Evolutionary conservation across 805 yeast species (phyloP).

Genomic region (Saitoella complicata): DNA sequence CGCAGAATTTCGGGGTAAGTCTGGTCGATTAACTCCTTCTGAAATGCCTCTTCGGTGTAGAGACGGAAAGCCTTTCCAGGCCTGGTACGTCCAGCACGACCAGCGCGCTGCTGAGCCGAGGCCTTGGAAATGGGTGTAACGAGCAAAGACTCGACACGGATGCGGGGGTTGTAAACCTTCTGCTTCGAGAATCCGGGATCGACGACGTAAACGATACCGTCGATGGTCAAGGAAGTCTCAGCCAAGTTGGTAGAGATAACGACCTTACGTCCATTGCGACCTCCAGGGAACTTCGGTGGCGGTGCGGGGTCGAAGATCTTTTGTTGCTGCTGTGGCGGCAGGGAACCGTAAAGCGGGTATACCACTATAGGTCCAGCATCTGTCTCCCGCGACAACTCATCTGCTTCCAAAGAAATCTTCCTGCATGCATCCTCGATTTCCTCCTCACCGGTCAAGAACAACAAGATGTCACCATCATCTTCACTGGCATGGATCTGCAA

Average conservation of each 20-base stretch:
- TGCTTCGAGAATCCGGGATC: slow-evolving; percentile 97
- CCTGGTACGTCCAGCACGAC: slow-evolving; percentile 98
- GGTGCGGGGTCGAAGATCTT: slow-evolving; percentile 87
- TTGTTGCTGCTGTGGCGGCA: slow-evolving; percentile 93
- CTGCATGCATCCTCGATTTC: slow-evolving; percentile 91
- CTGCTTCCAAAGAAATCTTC: slow-evolving; percentile 73
- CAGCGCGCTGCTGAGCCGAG: slow-evolving; percentile 95
- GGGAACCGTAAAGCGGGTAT: slow-evolving; percentile 88
- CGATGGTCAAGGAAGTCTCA: slow-evolving; percentile 93
- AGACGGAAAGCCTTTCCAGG: slow-evolving; percentile 96
- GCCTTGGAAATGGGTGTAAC: slow-evolving; percentile 97
- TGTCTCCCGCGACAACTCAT: slow-evolving; percentile 74
- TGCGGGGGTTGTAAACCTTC: slow-evolving; percentile 90
- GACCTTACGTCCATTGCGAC: slow-evolving; percentile 88
- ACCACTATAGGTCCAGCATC: slow-evolving; percentile 68
- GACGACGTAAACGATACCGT: slow-evolving; percentile 91
- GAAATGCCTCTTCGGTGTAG: slow-evolving; percentile 92
- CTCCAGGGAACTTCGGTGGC: slow-evolving; percentile 31
- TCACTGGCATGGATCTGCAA: slow-evolving; percentile 94
- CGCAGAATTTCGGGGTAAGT: slow-evolving; percentile 91
- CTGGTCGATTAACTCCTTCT: slow-evolving; percentile 84
- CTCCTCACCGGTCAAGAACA: slow-evolving; percentile 90
- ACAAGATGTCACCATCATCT: slow-evolving; percentile 74
- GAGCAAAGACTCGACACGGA: slow-evolving; percentile 81
- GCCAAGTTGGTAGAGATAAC: slow-evolving; percentile 91